phyloP scores from a whole-genome alignment of 129 eudicot species.

The Cynara cardunculus region DNA sequence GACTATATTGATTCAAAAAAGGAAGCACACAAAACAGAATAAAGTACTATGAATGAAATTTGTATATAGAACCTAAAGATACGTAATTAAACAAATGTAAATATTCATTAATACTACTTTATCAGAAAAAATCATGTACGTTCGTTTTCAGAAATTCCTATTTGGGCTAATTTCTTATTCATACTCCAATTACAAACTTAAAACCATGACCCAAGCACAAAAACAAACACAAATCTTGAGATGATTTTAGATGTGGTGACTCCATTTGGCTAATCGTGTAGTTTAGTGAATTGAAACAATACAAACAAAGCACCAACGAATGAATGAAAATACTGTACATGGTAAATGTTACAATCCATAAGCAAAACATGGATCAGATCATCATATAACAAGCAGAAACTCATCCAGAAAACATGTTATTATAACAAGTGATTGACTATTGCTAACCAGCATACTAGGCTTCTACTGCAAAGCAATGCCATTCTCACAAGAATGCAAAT shows the following conservation, averaged over 20 bases:
- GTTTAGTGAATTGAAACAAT: neutral
- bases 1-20: neutral
- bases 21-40: neutral
- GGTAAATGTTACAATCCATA: neutral
- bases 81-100: neutral
- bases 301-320: neutral
- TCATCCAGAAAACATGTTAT: neutral
- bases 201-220: neutral
- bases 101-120: neutral
- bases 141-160: neutral
- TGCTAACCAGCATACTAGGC: neutral
- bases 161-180: neutral
- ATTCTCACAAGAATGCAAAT: neutral
- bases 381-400: neutral
- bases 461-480: neutral
- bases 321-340: neutral
- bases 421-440: neutral
- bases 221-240: neutral
- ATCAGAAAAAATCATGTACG: neutral
- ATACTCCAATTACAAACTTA: neutral
- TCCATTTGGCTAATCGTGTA: neutral
- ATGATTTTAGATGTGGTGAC: neutral
- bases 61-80: slow-evolving; percentile 5
- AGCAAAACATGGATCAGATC: neutral
- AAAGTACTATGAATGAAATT: neutral